Conservation (phyloP, 371 early-diverging fungal species). For the Mucor piriformis region DNA sequence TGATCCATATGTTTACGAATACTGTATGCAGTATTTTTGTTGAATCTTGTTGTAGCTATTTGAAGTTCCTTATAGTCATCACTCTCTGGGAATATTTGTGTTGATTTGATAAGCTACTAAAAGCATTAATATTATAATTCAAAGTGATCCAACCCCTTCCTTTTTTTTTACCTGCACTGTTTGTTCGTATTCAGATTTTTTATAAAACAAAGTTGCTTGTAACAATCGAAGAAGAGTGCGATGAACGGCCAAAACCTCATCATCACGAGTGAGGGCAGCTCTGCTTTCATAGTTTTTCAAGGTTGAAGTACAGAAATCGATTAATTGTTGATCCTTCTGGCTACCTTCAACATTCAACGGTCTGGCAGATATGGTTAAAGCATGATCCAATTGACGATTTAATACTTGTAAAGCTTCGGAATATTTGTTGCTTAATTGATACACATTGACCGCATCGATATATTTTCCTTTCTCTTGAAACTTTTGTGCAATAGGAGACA, state of each 20-base stretch:
- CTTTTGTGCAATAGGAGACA: constrained; percentile 69
- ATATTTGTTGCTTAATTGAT: constrained; percentile 66
- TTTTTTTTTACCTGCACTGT: constrained; percentile 13
- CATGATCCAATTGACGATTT: constrained; percentile 74
- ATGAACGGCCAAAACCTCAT: constrained; percentile 54
- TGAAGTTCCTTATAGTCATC: constrained; percentile 49
- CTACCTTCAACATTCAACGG: not conserved
- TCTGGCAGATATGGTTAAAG: constrained; percentile 26
- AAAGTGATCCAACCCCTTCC: not conserved
- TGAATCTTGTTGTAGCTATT: constrained; percentile 59
- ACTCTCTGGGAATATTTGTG: constrained; percentile 61
- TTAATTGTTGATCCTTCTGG: constrained; percentile 16
- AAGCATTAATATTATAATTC: constrained; percentile 6
- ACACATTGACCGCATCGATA: constrained; percentile 76
- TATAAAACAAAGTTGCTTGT: constrained; percentile 52
- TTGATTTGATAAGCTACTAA: constrained; percentile 46
- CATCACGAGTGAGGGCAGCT: constrained; percentile 44
- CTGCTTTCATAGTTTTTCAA: constrained; percentile 38
- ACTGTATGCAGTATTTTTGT: constrained; percentile 53
- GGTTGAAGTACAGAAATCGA: constrained; percentile 11
- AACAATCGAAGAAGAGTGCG: constrained; percentile 58
- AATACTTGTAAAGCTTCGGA: constrained; percentile 74
- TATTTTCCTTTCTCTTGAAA: constrained; percentile 69
- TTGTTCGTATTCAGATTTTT: constrained; percentile 52
- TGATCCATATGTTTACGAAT: constrained; percentile 60